These are phyloP conservation scores for Aureobasidium sp. DNA, from an alignment of 2,329 filamentous ascomycete species.

Conservation along the genomic window DNA sequence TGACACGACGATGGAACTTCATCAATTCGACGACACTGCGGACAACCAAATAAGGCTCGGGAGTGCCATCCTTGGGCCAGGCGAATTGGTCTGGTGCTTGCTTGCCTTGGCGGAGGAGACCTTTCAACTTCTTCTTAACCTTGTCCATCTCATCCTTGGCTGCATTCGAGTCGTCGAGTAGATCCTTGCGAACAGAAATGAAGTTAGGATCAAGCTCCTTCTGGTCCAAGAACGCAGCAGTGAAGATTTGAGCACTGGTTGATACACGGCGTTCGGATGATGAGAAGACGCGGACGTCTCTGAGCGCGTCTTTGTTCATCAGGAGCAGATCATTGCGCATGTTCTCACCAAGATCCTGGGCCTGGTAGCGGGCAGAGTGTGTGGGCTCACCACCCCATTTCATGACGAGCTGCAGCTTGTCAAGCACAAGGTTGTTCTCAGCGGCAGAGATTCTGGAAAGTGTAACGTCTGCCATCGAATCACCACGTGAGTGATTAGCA, in stretches of 20 bases:
- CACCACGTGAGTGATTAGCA: constrained; percentile 55
- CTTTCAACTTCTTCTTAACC: constrained; percentile 98
- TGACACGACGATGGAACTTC: constrained; percentile 93
- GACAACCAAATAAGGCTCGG: constrained; percentile 89
- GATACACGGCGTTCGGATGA: constrained; percentile 92
- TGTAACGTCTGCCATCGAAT: constrained; percentile 83
- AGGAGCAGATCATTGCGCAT: constrained; percentile 92
- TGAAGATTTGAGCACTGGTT: constrained; percentile 94
- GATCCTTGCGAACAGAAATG: constrained; percentile 86
- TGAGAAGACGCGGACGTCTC: constrained; percentile 90
- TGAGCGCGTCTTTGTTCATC: constrained; percentile 84
- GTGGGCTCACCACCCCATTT: constrained; percentile 99
- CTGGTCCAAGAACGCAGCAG: constrained; percentile 77
- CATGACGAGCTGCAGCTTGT: constrained; percentile 95
- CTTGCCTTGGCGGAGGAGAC: constrained; percentile 82
- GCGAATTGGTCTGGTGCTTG: constrained; percentile 92
- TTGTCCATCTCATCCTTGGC: constrained; percentile 99
- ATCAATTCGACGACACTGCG: constrained; percentile 88
- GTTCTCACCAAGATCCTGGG: constrained; percentile 88
- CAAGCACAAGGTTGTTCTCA: constrained; percentile 85
- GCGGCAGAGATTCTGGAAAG: constrained; percentile 90
- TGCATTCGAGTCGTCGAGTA: constrained; percentile 94
- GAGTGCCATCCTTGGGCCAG: constrained; percentile 89
- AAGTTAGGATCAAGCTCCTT: constrained; percentile 80
- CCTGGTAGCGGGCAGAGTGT: constrained; percentile 91